A percentile compares a stretch with the other conserved stretches of the same genome.
Evolutionary conservation across 2,329 filamentous ascomycete species (phyloP).

Genomic region (Clarireedia paspali): DNA sequence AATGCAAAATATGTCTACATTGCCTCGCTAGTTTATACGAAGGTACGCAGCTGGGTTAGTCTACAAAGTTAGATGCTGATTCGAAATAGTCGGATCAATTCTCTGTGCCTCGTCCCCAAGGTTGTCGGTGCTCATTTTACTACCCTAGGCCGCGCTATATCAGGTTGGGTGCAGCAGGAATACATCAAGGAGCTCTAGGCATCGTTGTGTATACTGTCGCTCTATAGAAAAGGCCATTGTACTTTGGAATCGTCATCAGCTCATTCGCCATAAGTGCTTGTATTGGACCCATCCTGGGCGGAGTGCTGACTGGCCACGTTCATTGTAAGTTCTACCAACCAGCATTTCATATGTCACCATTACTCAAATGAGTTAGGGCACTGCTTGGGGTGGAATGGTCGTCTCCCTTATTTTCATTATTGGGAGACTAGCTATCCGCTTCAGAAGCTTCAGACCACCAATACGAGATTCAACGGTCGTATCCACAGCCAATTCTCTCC

Average conservation of each 20-base stretch:
- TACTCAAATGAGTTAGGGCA: too few species aligned
- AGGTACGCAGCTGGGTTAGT: neutral
- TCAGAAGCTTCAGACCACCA: too few species aligned
- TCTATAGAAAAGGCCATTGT: conserved; percentile 3
- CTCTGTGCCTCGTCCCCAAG: conserved; percentile 37
- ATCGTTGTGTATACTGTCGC: conserved; percentile 37
- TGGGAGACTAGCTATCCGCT: too few species aligned
- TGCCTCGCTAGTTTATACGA: conserved; percentile 11
- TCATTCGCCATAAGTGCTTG: conserved; percentile 1
- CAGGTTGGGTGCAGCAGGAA: conserved; percentile 42
- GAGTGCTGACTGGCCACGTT: too few species aligned
- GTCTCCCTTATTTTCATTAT: too few species aligned
- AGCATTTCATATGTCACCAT: too few species aligned
- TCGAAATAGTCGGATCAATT: conserved; percentile 33
- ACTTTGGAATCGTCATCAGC: conserved; percentile 8
- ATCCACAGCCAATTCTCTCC: too few species aligned
- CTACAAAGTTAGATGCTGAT: neutral
- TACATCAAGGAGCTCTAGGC: conserved; percentile 41
- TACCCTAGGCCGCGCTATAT: conserved; percentile 34
- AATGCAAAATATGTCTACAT: conserved; percentile 20
- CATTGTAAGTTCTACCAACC: too few species aligned
- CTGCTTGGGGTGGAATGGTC: too few species aligned
- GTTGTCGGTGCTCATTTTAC: conserved; percentile 37
- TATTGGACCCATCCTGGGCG: conserved; percentile 43
- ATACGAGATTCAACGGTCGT: too few species aligned